Conservation (phyloP, 768 basidiomycete species). For the Auricularia sp. region DNA sequence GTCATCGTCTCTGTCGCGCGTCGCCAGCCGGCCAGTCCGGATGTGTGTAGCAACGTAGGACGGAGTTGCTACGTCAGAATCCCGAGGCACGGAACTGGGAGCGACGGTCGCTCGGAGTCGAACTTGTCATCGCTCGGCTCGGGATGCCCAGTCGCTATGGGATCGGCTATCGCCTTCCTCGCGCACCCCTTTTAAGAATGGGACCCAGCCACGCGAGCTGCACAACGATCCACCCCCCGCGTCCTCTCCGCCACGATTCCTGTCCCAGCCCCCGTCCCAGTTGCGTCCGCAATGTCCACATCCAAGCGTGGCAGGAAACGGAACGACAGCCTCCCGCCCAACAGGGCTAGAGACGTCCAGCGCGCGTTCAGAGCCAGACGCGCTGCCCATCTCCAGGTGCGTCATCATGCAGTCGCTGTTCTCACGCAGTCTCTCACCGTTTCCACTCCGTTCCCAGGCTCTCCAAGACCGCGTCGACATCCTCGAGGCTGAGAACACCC, state of each 20-base stretch:
- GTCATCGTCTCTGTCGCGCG: neutral
- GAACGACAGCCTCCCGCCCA: slow-evolving; percentile 70
- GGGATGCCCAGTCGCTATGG: neutral
- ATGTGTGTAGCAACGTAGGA: neutral
- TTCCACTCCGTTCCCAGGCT: slow-evolving; percentile 36
- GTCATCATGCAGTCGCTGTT: slow-evolving; percentile 22
- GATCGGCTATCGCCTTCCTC: neutral
- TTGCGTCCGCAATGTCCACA: slow-evolving; percentile 40
- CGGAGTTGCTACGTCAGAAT: neutral
- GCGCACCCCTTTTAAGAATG: neutral
- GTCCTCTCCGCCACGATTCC: slow-evolving; percentile 20
- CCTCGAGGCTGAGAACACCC: slow-evolving; percentile 75
- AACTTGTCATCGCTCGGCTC: neutral
- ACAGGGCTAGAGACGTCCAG: slow-evolving; percentile 81
- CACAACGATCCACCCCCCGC: slow-evolving; percentile 10
- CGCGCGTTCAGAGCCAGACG: slow-evolving; percentile 82
- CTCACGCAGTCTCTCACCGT: neutral
- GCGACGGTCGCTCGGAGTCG: neutral
- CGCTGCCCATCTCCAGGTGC: slow-evolving; percentile 76
- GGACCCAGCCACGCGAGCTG: neutral
- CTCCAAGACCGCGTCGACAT: slow-evolving; percentile 72
- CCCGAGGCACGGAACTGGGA: neutral
- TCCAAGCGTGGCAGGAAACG: slow-evolving; percentile 82
- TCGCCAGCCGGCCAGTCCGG: neutral
- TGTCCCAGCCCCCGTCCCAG: slow-evolving; percentile 14